These are phyloP conservation scores for Yueomyces sp. DNA, from an alignment of 805 yeast genomes.

Conservation along the genomic window DNA sequence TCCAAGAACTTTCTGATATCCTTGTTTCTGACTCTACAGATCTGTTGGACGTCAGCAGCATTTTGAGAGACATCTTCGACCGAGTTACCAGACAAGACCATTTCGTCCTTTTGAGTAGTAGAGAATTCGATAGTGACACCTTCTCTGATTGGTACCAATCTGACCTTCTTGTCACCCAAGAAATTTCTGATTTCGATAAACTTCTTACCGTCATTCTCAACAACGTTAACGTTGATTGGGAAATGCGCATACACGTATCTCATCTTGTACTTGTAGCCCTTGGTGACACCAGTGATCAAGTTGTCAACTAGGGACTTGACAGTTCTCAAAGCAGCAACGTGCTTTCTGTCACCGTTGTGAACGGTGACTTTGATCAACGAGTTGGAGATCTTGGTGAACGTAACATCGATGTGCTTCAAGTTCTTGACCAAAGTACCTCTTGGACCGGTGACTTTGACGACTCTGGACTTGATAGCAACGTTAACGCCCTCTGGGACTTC, in stretches of 20 bases:
- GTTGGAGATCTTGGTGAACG: slow-evolving; percentile 67
- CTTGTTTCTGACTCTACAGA: slow-evolving; percentile 98
- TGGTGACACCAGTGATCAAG: slow-evolving; percentile 97
- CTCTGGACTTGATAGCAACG: slow-evolving; percentile 84
- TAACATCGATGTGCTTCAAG: slow-evolving; percentile 88
- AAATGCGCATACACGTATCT: slow-evolving; percentile 99
- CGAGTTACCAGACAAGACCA: slow-evolving; percentile 60
- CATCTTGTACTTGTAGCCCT: slow-evolving; percentile 99
- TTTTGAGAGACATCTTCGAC: slow-evolving; percentile 85
- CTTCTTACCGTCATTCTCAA: slow-evolving; percentile 61
- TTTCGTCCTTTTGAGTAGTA: slow-evolving; percentile 84
- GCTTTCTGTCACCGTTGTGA: slow-evolving; percentile 99
- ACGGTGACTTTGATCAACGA: slow-evolving; percentile 66
- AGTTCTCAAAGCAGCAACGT: slow-evolving; percentile 98
- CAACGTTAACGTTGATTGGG: slow-evolving; percentile 96
- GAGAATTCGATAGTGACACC: slow-evolving; percentile 85
- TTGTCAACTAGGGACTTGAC: slow-evolving; percentile 90
- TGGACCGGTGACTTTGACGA: slow-evolving; percentile 87
- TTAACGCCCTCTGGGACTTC: slow-evolving; percentile 88
- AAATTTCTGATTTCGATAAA: slow-evolving; percentile 96
- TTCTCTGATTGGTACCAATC: slow-evolving; percentile 72
- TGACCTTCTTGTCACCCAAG: slow-evolving; percentile 98
- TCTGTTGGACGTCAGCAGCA: slow-evolving; percentile 97
- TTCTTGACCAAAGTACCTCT: slow-evolving; percentile 88
- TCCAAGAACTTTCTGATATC: slow-evolving; percentile 99